Percentiles rank a stretch among this genome's conserved stretches.
These are phyloP conservation scores for Apiotrichum gracile DNA, from an alignment of 1,284 basidiomycete species.

Conservation along the genomic window DNA sequence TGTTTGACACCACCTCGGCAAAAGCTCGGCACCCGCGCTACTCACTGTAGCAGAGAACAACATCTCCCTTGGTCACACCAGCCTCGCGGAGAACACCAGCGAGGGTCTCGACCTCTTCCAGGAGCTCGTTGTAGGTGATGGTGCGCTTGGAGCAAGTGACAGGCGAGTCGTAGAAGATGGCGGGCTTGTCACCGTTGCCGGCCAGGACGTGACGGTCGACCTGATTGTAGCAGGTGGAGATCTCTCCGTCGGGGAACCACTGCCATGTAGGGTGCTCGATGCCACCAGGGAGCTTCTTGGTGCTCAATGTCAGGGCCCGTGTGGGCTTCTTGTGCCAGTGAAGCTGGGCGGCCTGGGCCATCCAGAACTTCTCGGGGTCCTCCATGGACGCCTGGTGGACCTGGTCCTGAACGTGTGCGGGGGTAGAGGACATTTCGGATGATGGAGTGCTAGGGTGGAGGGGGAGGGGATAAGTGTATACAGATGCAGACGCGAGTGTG, in stretches of 20 bases:
- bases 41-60: constrained; percentile 51
- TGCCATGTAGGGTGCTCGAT: constrained; percentile 15
- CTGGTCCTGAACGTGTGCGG: constrained; percentile 13
- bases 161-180: constrained; percentile 22
- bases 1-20: too few relatives aligned
- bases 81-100: constrained; percentile 83
- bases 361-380: constrained; percentile 19
- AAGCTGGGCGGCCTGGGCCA: constrained; percentile 17
- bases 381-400: constrained; percentile 14
- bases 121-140: constrained; percentile 73
- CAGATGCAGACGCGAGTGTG: too few relatives aligned
- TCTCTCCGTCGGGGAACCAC: constrained; percentile 22
- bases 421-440: neutral
- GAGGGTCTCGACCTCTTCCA: constrained; percentile 74
- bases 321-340: constrained; percentile 20
- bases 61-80: constrained; percentile 90
- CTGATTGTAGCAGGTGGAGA: constrained; percentile 18
- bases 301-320: constrained; percentile 3
- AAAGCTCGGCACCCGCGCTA: neutral
- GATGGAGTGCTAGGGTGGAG: too few relatives aligned
- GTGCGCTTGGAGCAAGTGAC: constrained; percentile 14
- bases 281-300: constrained; percentile 7
- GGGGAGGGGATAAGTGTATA: neutral
- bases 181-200: constrained; percentile 13
- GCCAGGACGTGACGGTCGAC: constrained; percentile 19